Conservation (phyloP, 306 rosid species). For the Corylus avellana region DNA sequence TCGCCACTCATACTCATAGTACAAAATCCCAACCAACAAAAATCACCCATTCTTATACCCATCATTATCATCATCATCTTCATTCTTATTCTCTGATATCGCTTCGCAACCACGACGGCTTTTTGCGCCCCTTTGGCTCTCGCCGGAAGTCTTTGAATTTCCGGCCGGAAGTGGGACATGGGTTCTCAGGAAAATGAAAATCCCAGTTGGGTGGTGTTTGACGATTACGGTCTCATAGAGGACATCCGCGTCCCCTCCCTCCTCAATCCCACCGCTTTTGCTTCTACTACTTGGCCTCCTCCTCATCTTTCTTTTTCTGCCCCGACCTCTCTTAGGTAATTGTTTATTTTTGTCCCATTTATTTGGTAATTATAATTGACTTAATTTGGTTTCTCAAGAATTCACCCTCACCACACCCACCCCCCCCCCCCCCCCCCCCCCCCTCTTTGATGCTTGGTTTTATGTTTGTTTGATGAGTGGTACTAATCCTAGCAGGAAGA, state of each 20-base stretch:
- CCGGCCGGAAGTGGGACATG: conserved; percentile 33
- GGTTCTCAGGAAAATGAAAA: conserved; percentile 44
- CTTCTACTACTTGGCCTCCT: conserved; percentile 44
- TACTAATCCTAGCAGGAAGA: background rate
- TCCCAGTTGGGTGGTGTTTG: conserved; percentile 46
- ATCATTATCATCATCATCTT: background rate
- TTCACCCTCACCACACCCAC: no score
- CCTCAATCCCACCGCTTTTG: conserved; percentile 45
- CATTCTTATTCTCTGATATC: background rate
- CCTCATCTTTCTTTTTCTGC: conserved; percentile 2
- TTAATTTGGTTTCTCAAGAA: no score
- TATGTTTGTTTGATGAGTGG: background rate
- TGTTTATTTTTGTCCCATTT: background rate
- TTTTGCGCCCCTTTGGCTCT: background rate
- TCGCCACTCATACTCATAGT: background rate
- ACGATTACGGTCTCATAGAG: conserved; percentile 57
- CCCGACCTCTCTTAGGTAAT: conserved; percentile 37
- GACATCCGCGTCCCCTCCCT: conserved; percentile 45
- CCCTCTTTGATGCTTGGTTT: background rate
- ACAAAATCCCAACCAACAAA: conserved; percentile 17
- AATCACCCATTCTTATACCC: conserved; percentile 10
- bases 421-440: no score
- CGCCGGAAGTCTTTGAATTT: conserved; percentile 30
- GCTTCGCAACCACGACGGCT: conserved; percentile 13
- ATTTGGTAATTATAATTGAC: background rate